Evolutionary conservation across 2,329 filamentous ascomycete genomes (phyloP), one percentile per base, ranked within the genome.

Genomic region (Colletotrichum incanum): DNA sequence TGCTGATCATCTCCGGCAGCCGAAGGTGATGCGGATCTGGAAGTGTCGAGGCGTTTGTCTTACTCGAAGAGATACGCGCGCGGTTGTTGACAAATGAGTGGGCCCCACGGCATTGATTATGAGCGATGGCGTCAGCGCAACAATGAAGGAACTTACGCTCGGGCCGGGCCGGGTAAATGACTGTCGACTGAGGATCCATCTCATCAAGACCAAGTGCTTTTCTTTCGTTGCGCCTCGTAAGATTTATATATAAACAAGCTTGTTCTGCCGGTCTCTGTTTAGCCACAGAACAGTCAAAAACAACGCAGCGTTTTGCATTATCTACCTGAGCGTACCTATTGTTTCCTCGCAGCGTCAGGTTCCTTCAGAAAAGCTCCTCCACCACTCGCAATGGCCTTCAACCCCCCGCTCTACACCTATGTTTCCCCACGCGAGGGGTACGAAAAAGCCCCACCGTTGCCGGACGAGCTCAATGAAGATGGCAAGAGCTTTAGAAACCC

Each of bases 401-500:
- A 83, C 61, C 81, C 82, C 16, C 81, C 80, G 68, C 77, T 80
- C 3, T 86, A 86, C 73, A 83, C 81, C 1, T 90, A 88, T 76
- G 83, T 86, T 1, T 91, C 88, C 20, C 91, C 91, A 18, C 80
- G 92, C 2, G 81, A 84, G 34, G 90, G 89, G 26, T 92, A 88
- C 77, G 86, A 90, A 76, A 80, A 86, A 61, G 86, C 87, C n/a
- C 81, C 86, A 34, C 86, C 90, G 31, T 80, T 93, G 7, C 80
- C 90, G 9, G 82, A 87, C 60, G 91, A 93, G 75, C 87, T 83
- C 74, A 86, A 86, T 58, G 89, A 88, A 47, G 93, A 98, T 79
- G 93, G 93, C 59, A 97, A 97, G 83, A 94, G 93, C 61, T 89
- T 90, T 76, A 85, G 89, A 65, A 97, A 97, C 76, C 90, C 90